These are phyloP conservation scores for Hippophae tibetana DNA, from an alignment of 306 rosid genomes.

Conservation along the genomic window DNA sequence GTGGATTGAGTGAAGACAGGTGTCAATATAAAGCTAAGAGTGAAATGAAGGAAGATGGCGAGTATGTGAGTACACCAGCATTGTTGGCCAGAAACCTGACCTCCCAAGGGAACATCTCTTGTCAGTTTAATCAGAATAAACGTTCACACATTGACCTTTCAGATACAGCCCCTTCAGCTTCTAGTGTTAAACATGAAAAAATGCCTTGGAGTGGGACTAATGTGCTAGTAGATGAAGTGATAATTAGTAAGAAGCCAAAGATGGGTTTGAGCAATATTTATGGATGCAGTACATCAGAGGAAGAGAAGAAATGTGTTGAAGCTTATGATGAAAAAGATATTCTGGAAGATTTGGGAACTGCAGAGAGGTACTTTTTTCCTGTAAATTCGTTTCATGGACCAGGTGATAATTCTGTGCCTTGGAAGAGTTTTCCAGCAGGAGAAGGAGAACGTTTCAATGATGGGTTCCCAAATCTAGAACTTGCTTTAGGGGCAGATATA, in stretches of 20 bases:
- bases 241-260: constrained; percentile 42
- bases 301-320: constrained; percentile 38
- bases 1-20: constrained; percentile 25
- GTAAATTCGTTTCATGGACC: constrained; percentile 28
- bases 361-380: constrained; percentile 74
- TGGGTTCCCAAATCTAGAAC: constrained; percentile 67
- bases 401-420: constrained; percentile 17
- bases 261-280: constrained; percentile 23
- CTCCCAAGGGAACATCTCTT: constrained; percentile 16
- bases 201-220: constrained; percentile 41
- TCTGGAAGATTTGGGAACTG: constrained; percentile 50
- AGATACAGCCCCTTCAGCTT: constrained; percentile 26
- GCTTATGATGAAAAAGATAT: constrained; percentile 64
- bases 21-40: constrained; percentile 29
- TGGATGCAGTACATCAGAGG: constrained; percentile 23
- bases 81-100: constrained; percentile 23
- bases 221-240: constrained; percentile 23
- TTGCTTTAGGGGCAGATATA: constrained; percentile 76
- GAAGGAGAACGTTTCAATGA: constrained; percentile 28
- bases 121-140: constrained; percentile 27
- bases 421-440: constrained; percentile 24
- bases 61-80: constrained; percentile 18
- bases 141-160: constrained; percentile 32
- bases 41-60: constrained; percentile 29
- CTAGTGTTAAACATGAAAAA: constrained; percentile 20